These are phyloP conservation scores for Sherardia arvensis DNA, from an alignment of 257 asterid genomes.

Conservation along the genomic window DNA sequence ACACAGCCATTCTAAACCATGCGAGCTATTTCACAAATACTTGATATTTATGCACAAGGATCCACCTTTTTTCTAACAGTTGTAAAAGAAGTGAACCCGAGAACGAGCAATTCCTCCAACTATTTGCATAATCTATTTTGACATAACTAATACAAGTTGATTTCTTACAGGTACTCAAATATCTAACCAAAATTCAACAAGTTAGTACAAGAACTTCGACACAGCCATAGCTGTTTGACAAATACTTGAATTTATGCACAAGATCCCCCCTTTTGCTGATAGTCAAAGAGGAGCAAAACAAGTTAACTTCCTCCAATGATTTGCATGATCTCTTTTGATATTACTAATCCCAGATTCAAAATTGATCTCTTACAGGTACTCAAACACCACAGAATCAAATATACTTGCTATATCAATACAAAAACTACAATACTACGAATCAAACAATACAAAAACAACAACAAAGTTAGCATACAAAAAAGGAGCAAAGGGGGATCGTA, in stretches of 20 bases:
- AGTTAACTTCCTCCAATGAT: background rate
- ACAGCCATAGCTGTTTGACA: background rate
- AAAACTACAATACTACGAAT: too few relatives aligned
- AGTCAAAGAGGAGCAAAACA: background rate
- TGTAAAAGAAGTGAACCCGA: background rate
- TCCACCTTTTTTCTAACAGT: background rate
- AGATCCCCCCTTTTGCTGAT: background rate
- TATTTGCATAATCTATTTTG: background rate
- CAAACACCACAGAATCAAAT: background rate
- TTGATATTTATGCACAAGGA: background rate
- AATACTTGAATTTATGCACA: background rate
- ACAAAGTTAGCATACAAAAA: background rate
- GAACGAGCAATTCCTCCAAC: too few relatives aligned
- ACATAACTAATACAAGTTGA: background rate
- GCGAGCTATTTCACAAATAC: background rate
- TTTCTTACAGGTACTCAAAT: background rate
- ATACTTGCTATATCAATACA: too few relatives aligned
- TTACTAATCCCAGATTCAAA: background rate
- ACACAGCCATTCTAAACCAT: background rate
- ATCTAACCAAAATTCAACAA: too few relatives aligned
- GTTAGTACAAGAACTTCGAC: background rate
- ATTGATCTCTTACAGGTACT: background rate
- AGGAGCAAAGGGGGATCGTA: slow-evolving; percentile 25
- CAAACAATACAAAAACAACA: too few relatives aligned
- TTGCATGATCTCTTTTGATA: background rate